phyloP scores from a whole-genome alignment of 306 rosid species.

The Corylus americana region DNA sequence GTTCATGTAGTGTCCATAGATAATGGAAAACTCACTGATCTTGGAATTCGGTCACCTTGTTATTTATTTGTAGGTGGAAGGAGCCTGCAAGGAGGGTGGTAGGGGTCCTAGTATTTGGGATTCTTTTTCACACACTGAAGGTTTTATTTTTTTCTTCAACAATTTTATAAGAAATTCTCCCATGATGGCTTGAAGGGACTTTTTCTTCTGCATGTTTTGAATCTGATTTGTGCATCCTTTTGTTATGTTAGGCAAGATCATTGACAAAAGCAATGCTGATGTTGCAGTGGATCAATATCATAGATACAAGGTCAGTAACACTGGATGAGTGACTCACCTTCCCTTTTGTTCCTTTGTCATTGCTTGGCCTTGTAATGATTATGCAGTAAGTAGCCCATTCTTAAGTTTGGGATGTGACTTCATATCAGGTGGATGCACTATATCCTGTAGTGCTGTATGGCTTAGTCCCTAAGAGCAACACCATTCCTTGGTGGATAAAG shows the following conservation, averaged over 20 bases:
- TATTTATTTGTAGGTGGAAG: constrained; percentile 70
- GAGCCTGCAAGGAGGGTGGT: constrained; percentile 74
- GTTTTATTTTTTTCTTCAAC: constrained; percentile 31
- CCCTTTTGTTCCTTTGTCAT: constrained; percentile 5
- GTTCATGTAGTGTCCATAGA: constrained; percentile 6
- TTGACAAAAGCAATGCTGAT: constrained; percentile 81
- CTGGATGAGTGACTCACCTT: constrained; percentile 6
- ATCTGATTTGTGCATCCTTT: constrained; percentile 15
- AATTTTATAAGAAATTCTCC: background rate
- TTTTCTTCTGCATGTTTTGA: constrained; percentile 15
- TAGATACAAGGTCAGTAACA: constrained; percentile 66
- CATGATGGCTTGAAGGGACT: background rate
- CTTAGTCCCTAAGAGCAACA: background rate
- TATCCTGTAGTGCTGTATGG: background rate
- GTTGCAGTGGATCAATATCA: constrained; percentile 92
- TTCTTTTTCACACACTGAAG: constrained; percentile 72
- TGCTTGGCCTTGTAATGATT: background rate
- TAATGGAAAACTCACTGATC: background rate
- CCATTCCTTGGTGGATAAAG: constrained; percentile 1
- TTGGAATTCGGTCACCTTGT: constrained; percentile 22
- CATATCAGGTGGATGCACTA: too few relatives aligned
- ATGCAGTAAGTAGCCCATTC: background rate
- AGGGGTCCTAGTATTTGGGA: constrained; percentile 92
- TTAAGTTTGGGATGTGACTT: too few relatives aligned
- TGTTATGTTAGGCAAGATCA: constrained; percentile 58